These are phyloP conservation scores for Vinca minor DNA, from an alignment of 257 asterid species.

Conservation along the genomic window DNA sequence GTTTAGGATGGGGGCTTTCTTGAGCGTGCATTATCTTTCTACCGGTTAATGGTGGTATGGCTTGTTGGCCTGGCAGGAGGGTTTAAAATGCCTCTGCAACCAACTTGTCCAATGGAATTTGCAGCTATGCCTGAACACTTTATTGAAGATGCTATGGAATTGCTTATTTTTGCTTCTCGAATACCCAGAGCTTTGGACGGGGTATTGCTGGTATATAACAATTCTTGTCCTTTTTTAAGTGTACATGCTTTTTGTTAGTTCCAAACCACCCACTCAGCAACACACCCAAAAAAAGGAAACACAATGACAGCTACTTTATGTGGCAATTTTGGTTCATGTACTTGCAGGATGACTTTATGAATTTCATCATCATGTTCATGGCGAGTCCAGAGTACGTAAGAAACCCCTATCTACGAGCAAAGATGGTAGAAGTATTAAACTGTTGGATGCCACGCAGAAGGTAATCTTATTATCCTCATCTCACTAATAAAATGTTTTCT, in stretches of 20 bases:
- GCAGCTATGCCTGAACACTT: constrained; percentile 94
- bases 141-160: constrained; percentile 93
- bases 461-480: constrained; percentile 24
- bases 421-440: constrained; percentile 98
- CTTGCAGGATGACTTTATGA: constrained; percentile 90
- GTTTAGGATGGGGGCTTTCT: constrained; percentile 76
- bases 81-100: constrained; percentile 78
- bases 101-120: constrained; percentile 78
- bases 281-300: not conserved
- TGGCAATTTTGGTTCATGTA: constrained; percentile 10
- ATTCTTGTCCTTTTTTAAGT: not conserved
- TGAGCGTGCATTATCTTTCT: constrained; percentile 78
- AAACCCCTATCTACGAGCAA: constrained; percentile 94
- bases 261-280: not conserved
- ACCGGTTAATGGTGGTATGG: constrained; percentile 90
- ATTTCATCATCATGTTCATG: constrained; percentile 98
- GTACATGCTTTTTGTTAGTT: not conserved
- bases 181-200: constrained; percentile 98
- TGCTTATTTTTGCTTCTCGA: constrained; percentile 87
- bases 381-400: constrained; percentile 85
- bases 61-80: constrained; percentile 80
- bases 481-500: not conserved
- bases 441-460: constrained; percentile 97
- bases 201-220: constrained; percentile 50
- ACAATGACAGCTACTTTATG: not conserved